Evolutionary conservation across 2,329 filamentous ascomycete genomes (phyloP), one percentile per base, ranked within the genome.

Genomic region (Fusarium napiforme): DNA sequence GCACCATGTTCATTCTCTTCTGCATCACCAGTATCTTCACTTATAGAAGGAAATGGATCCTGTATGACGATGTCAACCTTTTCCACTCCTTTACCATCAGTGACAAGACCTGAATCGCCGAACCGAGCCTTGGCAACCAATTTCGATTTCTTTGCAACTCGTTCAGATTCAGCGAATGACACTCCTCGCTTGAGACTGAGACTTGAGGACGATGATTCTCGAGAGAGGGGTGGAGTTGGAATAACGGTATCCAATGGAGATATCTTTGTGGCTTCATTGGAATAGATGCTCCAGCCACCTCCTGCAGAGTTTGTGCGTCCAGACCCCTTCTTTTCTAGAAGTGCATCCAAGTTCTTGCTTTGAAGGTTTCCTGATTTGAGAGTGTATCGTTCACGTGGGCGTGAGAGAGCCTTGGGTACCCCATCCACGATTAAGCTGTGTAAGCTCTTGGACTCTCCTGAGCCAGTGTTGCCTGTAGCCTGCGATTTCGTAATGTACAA

Each of bases 281-380:
- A 89, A 79, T 97, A 97, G 28, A 95, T 87, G 75, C 90, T 90
- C 90, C 94, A 97, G 9, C 93, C 93, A 4, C 93, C 95, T 28
- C 90, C 90, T 5, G 93, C 93, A 2, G 88, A 87, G 78, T 94
- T 94, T 46, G 88, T 89, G 50, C 93, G 88, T 2, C 92, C 90
- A 0, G 91, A 84, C 2, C 95, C 94, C 42, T 91, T 89, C 50
- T 91, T 88, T 21, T 91, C 87, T 21, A 96, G 83, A 46, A 97
- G 84, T 4, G 92, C 92, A 9, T 87, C 85, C 16, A 97, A 84
- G 63, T 92, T 95, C 73, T 90, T 91, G 21, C 93, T 93, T 1
- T 88, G 88, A 26, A 97, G 84, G 55, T 88, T 90, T 4, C 93
- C 93, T 9, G 88, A 82, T 69, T 90, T 88, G 2, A 97, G 84